A percentile compares a stretch with the other conserved stretches of the same genome.
These are phyloP conservation scores for Fusarium sp. DNA, from an alignment of 2,329 filamentous ascomycete genomes.

Conservation along the genomic window DNA sequence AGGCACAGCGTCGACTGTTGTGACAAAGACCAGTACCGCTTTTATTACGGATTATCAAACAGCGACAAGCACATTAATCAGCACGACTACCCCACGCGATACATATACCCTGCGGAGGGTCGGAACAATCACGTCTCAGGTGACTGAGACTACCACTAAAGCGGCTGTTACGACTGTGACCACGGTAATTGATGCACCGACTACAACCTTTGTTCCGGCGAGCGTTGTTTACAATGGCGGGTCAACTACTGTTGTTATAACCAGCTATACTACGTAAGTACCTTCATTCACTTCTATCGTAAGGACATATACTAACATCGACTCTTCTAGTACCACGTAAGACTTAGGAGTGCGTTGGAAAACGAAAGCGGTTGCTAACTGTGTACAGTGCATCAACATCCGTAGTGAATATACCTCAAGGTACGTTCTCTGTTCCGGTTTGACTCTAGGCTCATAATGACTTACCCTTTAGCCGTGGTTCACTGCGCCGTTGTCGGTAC, in stretches of 20 bases:
- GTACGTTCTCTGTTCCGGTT: neutral
- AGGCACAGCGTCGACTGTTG: neutral
- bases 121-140: neutral
- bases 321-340: neutral
- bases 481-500: neutral
- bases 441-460: accelerated
- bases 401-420: neutral
- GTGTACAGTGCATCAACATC: neutral
- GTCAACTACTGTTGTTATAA: neutral
- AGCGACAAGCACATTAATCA: accelerated
- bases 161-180: neutral
- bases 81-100: accelerated
- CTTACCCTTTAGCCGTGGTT: neutral
- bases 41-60: neutral
- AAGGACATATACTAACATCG: neutral
- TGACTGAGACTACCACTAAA: neutral
- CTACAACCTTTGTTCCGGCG: accelerated
- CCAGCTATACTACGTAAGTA: neutral
- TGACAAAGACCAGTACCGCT: neutral
- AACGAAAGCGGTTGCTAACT: neutral
- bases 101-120: neutral
- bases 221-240: neutral
- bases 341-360: too few species aligned
- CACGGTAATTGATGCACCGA: accelerated
- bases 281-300: too few species aligned